Evolutionary conservation across 495 filamentous ascomycete species (phyloP).

Genomic region (Trichoderma virens): DNA sequence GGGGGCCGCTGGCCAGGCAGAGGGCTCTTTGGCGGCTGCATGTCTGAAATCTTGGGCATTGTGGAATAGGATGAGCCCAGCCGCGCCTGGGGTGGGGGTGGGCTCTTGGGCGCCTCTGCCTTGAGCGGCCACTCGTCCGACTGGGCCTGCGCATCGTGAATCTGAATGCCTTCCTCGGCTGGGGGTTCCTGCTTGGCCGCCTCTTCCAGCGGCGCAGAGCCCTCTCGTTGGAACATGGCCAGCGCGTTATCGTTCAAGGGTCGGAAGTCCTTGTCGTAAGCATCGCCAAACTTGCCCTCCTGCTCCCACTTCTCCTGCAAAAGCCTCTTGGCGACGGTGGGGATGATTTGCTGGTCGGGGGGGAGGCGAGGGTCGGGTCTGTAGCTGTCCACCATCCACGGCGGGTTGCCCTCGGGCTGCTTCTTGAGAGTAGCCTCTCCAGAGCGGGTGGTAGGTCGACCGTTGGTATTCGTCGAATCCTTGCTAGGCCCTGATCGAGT

Average conservation of each 20-base stretch:
- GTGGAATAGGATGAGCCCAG: constrained; percentile 48
- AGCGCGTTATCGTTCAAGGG: constrained; percentile 57
- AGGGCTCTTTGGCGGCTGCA: constrained; percentile 27
- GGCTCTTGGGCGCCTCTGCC: constrained; percentile 37
- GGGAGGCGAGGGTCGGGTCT: constrained; percentile 92
- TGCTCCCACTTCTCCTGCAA: constrained; percentile 93
- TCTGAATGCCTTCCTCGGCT: not conserved
- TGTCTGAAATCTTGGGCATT: constrained; percentile 48
- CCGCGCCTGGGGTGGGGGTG: constrained; percentile 28
- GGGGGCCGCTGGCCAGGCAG: constrained; percentile 27
- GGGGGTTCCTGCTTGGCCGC: constrained; percentile 26
- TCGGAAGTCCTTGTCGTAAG: constrained; percentile 77
- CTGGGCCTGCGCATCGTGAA: constrained; percentile 17
- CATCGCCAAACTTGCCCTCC: constrained; percentile 72
- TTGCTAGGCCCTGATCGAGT: constrained; percentile 49
- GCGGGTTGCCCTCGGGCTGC: constrained; percentile 86
- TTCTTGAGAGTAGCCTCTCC: constrained; percentile 39
- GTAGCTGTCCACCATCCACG: constrained; percentile 91
- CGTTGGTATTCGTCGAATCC: constrained; percentile 44
- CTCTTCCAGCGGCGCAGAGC: constrained; percentile 25
- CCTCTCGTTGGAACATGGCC: constrained; percentile 25
- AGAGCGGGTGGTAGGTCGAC: constrained; percentile 45
- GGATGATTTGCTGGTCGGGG: constrained; percentile 90
- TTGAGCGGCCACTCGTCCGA: constrained; percentile 39
- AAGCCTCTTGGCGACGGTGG: constrained; percentile 84